These are phyloP conservation scores for Chrysosporium keratinophilum DNA, from an alignment of 2,329 filamentous ascomycete genomes.

Conservation along the genomic window DNA sequence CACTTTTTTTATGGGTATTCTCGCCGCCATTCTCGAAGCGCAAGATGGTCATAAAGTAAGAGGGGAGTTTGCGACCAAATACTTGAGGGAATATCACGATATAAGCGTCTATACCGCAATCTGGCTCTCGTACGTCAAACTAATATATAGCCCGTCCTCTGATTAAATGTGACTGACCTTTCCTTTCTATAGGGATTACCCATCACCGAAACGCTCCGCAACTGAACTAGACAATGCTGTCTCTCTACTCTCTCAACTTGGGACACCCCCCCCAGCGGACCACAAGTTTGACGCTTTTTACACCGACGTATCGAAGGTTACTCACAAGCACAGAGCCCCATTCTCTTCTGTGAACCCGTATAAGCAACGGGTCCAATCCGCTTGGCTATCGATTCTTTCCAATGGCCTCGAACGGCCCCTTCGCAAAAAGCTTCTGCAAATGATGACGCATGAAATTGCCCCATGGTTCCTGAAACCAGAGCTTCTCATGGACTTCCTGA, in stretches of 20 bases:
- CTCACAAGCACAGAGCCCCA: conserved; percentile 52
- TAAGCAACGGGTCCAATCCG: conserved; percentile 71
- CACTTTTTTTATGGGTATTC: conserved; percentile 53
- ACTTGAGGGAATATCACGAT: conserved; percentile 69
- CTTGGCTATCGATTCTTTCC: conserved; percentile 71
- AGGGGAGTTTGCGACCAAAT: conserved; percentile 66
- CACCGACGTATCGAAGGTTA: conserved; percentile 40
- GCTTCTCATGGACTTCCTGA: conserved; percentile 88
- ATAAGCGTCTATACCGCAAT: conserved; percentile 73
- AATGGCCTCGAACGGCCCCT: conserved; percentile 57
- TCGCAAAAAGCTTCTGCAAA: conserved; percentile 65
- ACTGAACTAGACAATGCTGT: conserved; percentile 30
- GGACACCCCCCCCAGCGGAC: conserved; percentile 51
- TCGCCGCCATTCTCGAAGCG: conserved; percentile 51
- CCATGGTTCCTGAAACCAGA: conserved; percentile 87
- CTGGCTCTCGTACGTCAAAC: conserved; percentile 53
- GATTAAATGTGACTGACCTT: conserved; percentile 4
- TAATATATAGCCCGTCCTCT: not conserved
- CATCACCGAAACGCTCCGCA: conserved; percentile 21
- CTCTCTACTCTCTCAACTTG: conserved; percentile 42
- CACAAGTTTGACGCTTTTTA: conserved; percentile 32
- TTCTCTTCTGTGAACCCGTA: conserved; percentile 58
- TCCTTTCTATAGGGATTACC: conserved; percentile 27
- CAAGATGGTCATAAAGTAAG: conserved; percentile 50
- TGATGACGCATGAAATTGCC: conserved; percentile 66